Evolutionary conservation across 768 basidiomycete species (phyloP).

Genomic region (Boletus huronensis): DNA sequence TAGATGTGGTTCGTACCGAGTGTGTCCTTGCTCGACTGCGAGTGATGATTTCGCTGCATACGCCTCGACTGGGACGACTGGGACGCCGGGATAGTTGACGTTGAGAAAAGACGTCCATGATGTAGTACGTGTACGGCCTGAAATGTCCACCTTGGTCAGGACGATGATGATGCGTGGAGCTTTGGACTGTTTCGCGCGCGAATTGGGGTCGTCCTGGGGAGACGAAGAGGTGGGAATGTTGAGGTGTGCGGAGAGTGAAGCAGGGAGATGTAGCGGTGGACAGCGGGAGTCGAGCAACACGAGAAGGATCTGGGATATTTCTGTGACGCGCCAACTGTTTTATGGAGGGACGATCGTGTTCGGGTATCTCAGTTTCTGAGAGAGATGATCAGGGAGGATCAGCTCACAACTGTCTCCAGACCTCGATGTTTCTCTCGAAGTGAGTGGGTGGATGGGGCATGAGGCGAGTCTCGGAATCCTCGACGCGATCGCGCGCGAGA

Average conservation of each 20-base stretch:
- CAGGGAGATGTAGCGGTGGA: slow-evolving; percentile 82
- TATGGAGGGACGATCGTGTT: not conserved
- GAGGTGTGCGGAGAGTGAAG: slow-evolving; percentile 70
- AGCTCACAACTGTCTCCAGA: slow-evolving; percentile 89
- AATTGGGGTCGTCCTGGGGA: not conserved
- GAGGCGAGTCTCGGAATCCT: slow-evolving; percentile 13
- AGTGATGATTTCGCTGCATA: slow-evolving; percentile 51
- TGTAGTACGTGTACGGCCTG: slow-evolving; percentile 58
- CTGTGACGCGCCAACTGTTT: slow-evolving; percentile 86
- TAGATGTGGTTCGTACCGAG: slow-evolving; percentile 60
- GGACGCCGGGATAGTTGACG: slow-evolving; percentile 48
- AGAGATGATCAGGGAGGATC: not conserved
- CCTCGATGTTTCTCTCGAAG: slow-evolving; percentile 89
- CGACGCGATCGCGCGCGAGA: not conserved
- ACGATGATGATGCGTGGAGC: slow-evolving; percentile 54
- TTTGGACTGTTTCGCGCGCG: slow-evolving; percentile 31
- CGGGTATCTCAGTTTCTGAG: not conserved
- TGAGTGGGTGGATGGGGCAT: slow-evolving; percentile 70
- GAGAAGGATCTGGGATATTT: slow-evolving; percentile 85
- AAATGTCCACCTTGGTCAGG: slow-evolving; percentile 85
- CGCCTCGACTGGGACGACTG: slow-evolving; percentile 73
- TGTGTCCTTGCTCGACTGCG: slow-evolving; percentile 39
- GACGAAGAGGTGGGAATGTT: slow-evolving; percentile 7
- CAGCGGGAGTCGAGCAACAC: slow-evolving; percentile 88
- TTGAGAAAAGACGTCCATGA: slow-evolving; percentile 66